A percentile compares a stretch with the other conserved stretches of the same genome.
Evolutionary conservation across 2,329 filamentous ascomycete genomes (phyloP).

Genomic region (Catunica adiposa): DNA sequence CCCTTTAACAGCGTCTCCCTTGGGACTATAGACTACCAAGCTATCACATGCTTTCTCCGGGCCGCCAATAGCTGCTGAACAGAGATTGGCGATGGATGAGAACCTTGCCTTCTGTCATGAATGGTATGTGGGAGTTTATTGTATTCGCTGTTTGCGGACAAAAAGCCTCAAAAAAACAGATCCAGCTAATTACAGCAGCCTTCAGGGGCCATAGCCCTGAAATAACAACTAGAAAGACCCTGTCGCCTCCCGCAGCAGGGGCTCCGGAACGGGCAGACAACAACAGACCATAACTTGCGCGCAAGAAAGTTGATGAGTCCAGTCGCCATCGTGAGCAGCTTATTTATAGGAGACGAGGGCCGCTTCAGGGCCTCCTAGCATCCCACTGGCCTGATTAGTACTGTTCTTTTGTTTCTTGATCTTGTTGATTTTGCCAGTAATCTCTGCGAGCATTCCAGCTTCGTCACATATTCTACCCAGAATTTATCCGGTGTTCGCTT

Average conservation of each 20-base stretch:
- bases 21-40: too few species aligned
- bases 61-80: too few species aligned
- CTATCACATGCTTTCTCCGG: too few species aligned
- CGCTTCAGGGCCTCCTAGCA: not conserved
- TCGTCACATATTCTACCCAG: not conserved
- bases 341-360: slow-evolving; percentile 1
- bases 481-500: slow-evolving; percentile 1
- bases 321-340: not conserved
- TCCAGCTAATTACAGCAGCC: not conserved
- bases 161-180: not conserved
- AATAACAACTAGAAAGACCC: not conserved
- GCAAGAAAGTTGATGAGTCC: not conserved
- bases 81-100: too few species aligned
- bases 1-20: too few species aligned
- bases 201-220: not conserved
- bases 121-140: not conserved
- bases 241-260: not conserved
- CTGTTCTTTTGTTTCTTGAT: not conserved
- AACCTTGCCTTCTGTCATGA: not conserved
- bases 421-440: not conserved
- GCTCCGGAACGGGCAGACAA: not conserved
- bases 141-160: not conserved
- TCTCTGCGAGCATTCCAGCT: not conserved
- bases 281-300: not conserved
- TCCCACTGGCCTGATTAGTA: not conserved